phyloP scores from a whole-genome alignment of 2,329 filamentous ascomycete genomes.

The Drechmeria coniospora region DNA sequence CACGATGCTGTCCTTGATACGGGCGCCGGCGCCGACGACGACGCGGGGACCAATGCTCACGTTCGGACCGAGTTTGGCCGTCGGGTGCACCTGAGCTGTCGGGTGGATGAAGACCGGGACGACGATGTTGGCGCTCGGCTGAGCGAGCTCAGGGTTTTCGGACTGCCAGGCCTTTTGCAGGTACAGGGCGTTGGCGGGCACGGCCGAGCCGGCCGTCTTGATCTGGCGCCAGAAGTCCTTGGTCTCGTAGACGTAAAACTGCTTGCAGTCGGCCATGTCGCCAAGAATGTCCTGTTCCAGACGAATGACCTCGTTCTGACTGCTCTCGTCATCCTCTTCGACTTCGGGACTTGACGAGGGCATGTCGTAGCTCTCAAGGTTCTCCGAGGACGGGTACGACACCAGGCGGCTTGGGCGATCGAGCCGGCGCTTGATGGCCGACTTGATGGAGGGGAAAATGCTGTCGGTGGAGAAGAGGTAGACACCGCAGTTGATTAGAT shows the following conservation, averaged over 20 bases:
- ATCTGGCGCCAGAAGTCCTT: constrained; percentile 99
- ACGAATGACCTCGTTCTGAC: constrained; percentile 75
- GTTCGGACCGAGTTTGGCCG: constrained; percentile 91
- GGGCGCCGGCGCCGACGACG: constrained; percentile 68
- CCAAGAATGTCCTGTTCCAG: constrained; percentile 94
- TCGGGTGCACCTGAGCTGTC: constrained; percentile 76
- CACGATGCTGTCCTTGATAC: constrained; percentile 91
- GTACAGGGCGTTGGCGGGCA: constrained; percentile 93
- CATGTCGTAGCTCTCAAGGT: constrained; percentile 56
- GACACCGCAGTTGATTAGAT: constrained; percentile 97
- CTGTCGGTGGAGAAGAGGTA: constrained; percentile 93
- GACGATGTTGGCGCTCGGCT: constrained; percentile 74
- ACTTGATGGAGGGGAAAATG: constrained; percentile 91
- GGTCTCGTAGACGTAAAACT: constrained; percentile 96
- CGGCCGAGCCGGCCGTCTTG: constrained; percentile 94
- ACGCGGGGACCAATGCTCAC: constrained; percentile 90
- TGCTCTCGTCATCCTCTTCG: constrained; percentile 59
- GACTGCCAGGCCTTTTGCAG: constrained; percentile 84
- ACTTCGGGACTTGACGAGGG: constrained; percentile 16
- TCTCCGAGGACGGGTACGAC: constrained; percentile 92
- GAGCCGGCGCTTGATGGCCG: constrained; percentile 86
- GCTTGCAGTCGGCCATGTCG: constrained; percentile 89
- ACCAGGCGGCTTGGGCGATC: constrained; percentile 71
- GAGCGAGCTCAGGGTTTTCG: constrained; percentile 60
- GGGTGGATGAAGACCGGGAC: constrained; percentile 93